Base-by-base conservation (phyloP, 345 rosid genomes). In the Odontarrhena argentea region DNA sequence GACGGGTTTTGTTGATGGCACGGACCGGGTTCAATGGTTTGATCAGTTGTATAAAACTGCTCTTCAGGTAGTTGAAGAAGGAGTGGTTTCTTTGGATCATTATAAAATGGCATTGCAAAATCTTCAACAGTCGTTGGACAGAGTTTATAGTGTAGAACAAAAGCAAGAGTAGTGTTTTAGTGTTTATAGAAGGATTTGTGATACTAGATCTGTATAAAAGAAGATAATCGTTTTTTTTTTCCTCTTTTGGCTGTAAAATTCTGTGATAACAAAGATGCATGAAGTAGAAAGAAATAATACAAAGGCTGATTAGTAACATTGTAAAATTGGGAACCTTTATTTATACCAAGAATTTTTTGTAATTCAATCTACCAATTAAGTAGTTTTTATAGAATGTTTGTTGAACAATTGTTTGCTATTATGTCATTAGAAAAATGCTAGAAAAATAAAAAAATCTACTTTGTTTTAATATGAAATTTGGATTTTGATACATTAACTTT, bases 61-160 rank as follows among this genome's bases (percentile, higher is more conserved):
- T 49, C 68, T 86, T 82, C 86, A 72, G 73, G 84, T 88, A 10
- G 87, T 86, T 13, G 91, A 88, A 78, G 89, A 81, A 72, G 96
- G 96, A 12, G 72, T 66, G 8, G 77, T 86, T 38, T 88, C 91
- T 56, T 63, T 80, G 9, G 87, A 86, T 37, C 89, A 79, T 76
- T 88, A 84, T 71, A 81, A 77, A 75, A 82, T 65, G 36, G 86
- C 87, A 9, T 53, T 85, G 81, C 85, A 82, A 70, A 73, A 67
- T 24, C 76, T 86, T 15, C 83, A 79, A 52, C 76, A 82, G 46
- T 76, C 87, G 30, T 63, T 88, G 59, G 76, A 77, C 36, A 80
- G 73, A 77, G 86, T 83, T 77, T 80, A 76, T 63, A 76, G 74
- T 24, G 82, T 84, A 35, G 85, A 80, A 54, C 76, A 77, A 15